Percentiles rank a stretch among this genome's conserved stretches.
Evolutionary conservation across 208 protist species (phyloP).

Genomic region (Trypanosoma caninum): DNA sequence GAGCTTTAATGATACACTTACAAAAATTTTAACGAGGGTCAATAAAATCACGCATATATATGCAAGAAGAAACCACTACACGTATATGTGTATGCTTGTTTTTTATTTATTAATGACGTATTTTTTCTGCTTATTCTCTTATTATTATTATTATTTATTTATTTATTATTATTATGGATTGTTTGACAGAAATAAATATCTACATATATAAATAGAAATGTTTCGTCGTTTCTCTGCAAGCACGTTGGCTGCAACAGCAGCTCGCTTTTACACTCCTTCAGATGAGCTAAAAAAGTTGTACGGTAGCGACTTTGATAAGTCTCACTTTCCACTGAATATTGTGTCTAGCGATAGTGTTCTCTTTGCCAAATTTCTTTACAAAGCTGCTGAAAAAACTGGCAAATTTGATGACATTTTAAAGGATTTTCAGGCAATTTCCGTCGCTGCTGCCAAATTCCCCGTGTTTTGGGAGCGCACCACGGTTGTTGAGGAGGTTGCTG

Average conservation of each 20-base stretch:
- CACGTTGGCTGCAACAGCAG: conserved; percentile 30
- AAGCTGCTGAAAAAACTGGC: conserved; percentile 68
- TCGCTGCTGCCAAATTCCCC: conserved; percentile 61
- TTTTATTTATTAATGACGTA: background rate
- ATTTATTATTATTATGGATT: conserved; percentile 7
- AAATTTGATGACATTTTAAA: conserved; percentile 66
- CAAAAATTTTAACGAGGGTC: no score
- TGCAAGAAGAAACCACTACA: no score
- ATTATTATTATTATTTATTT: conserved; percentile 16
- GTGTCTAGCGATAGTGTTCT: conserved; percentile 85
- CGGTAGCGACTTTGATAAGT: conserved; percentile 86
- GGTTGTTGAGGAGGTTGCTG: conserved; percentile 55
- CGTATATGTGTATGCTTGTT: no score
- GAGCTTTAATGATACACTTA: no score
- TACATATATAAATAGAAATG: no score
- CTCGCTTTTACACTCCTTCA: conserved; percentile 84
- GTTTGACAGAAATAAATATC: no score
- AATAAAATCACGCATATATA: no score
- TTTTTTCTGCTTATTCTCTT: background rate
- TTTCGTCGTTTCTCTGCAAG: conserved; percentile 74
- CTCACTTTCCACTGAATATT: conserved; percentile 70
- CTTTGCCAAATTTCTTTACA: conserved; percentile 91
- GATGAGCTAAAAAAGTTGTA: conserved; percentile 85
- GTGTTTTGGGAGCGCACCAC: conserved; percentile 89
- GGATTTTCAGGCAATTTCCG: conserved; percentile 77